A percentile compares a stretch with the other conserved stretches of the same genome.
These are phyloP conservation scores for Trifolium fragiferum DNA, from an alignment of 306 rosid species.

Conservation along the genomic window DNA sequence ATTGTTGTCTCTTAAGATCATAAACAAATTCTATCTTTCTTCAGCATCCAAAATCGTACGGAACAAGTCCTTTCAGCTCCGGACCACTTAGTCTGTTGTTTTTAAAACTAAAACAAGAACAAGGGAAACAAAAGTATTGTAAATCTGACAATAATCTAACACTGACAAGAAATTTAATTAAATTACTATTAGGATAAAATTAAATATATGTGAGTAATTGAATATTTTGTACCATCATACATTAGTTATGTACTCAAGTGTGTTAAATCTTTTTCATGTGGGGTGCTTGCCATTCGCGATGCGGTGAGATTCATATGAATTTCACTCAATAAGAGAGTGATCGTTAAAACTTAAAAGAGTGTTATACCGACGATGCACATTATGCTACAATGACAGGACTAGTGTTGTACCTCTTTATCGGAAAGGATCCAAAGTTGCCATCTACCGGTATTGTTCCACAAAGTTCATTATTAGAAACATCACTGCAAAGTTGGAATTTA, in stretches of 20 bases:
- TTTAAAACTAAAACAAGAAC: conserved; percentile 63
- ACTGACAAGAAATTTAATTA: background rate
- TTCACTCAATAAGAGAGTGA: no score
- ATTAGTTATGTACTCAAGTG: conserved; percentile 8
- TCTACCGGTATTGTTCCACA: conserved; percentile 96
- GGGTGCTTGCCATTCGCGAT: no score
- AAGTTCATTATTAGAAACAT: conserved; percentile 83
- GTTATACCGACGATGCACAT: background rate
- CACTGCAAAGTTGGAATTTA: conserved; percentile 60
- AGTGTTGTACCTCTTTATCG: conserved; percentile 66
- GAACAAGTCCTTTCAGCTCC: conserved; percentile 82
- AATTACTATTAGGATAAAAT: conserved; percentile 30
- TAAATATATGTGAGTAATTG: no score
- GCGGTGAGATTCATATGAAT: no score
- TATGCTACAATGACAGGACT: background rate
- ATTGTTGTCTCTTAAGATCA: conserved; percentile 8
- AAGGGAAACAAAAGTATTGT: conserved; percentile 23
- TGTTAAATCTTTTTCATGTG: no score
- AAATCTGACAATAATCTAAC: conserved; percentile 2
- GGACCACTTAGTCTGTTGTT: conserved; percentile 85
- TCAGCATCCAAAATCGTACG: conserved; percentile 92
- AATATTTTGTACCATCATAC: conserved; percentile 25
- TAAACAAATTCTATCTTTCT: conserved; percentile 22
- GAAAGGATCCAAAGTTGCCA: conserved; percentile 85
- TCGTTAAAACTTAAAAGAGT: no score